A percentile compares a stretch with the other conserved stretches of the same genome.
Evolutionary conservation across 2,329 filamentous ascomycete species (phyloP).

Genomic region (Scytalidium sp.): DNA sequence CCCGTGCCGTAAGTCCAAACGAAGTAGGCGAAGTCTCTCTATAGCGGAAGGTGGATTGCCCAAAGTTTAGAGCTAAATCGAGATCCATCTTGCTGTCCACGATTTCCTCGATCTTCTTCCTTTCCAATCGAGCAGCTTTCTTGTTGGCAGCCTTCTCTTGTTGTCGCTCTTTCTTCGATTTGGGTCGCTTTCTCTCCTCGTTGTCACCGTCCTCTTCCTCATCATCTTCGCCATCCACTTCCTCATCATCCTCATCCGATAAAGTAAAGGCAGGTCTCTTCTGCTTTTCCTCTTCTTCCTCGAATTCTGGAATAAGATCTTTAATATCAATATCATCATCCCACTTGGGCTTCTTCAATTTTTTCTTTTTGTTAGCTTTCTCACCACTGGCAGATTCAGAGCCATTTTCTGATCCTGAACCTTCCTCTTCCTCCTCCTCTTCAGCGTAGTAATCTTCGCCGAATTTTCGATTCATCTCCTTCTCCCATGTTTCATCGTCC

Average conservation of each 20-base stretch:
- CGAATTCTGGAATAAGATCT: constrained; percentile 84
- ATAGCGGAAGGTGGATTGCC: constrained; percentile 73
- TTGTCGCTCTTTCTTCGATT: constrained; percentile 58
- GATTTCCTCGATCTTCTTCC: constrained; percentile 78
- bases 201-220: constrained; percentile 30
- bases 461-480: constrained; percentile 84
- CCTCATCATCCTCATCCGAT: constrained; percentile 48
- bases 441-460: constrained; percentile 87
- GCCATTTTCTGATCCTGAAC: constrained; percentile 57
- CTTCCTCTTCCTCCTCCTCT: constrained; percentile 38
- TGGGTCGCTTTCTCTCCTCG: constrained; percentile 50
- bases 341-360: constrained; percentile 82
- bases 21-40: constrained; percentile 87
- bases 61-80: constrained; percentile 58
- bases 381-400: constrained; percentile 47
- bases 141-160: constrained; percentile 57
- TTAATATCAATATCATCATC: constrained; percentile 98
- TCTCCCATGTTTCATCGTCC: constrained; percentile 87
- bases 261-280: constrained; percentile 50
- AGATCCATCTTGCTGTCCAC: constrained; percentile 80
- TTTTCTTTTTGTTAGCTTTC: constrained; percentile 45
- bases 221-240: constrained; percentile 38
- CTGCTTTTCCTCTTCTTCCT: constrained; percentile 51
- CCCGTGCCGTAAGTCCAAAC: constrained; percentile 84
- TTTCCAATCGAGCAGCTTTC: constrained; percentile 75